Evolutionary conservation across 805 yeast genomes (phyloP).

Genomic region (Metschnikowia sp.): DNA sequence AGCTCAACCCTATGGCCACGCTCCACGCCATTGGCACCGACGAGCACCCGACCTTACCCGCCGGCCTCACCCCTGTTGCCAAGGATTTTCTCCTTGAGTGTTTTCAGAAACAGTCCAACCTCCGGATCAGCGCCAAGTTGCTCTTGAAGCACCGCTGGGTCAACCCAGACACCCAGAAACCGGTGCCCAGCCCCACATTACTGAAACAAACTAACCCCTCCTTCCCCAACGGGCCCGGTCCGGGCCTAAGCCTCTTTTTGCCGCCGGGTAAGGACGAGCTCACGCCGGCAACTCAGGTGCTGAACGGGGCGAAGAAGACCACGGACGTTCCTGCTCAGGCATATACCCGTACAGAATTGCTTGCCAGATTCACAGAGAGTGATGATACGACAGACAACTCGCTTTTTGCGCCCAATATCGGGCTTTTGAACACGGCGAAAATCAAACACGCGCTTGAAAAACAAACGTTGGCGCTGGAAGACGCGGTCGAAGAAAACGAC

Average conservation of each 20-base stretch:
- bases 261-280: neutral
- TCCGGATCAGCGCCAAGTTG: conserved; percentile 53
- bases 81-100: conserved; percentile 64
- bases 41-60: conserved; percentile 67
- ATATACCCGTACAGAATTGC: conserved; percentile 25
- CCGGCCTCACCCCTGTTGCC: conserved; percentile 38
- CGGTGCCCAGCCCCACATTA: neutral
- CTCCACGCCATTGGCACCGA: conserved; percentile 81
- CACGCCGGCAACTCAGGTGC: conserved; percentile 7
- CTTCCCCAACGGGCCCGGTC: neutral
- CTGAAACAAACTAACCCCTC: neutral
- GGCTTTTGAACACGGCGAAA: neutral
- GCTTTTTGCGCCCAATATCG: neutral
- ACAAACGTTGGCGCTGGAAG: neutral
- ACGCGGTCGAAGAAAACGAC: conserved; percentile 26
- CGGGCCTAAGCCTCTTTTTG: neutral
- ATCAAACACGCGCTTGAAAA: conserved; percentile 2
- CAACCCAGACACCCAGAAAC: neutral
- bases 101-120: conserved; percentile 64
- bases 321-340: conserved; percentile 3
- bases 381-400: neutral
- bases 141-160: conserved; percentile 66
- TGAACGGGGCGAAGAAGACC: conserved; percentile 1
- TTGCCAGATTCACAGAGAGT: conserved; percentile 29
- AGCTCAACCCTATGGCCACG: conserved; percentile 72